Base-by-base conservation (phyloP, 2,329 filamentous ascomycete species). In the Sporothrix inflata region DNA sequence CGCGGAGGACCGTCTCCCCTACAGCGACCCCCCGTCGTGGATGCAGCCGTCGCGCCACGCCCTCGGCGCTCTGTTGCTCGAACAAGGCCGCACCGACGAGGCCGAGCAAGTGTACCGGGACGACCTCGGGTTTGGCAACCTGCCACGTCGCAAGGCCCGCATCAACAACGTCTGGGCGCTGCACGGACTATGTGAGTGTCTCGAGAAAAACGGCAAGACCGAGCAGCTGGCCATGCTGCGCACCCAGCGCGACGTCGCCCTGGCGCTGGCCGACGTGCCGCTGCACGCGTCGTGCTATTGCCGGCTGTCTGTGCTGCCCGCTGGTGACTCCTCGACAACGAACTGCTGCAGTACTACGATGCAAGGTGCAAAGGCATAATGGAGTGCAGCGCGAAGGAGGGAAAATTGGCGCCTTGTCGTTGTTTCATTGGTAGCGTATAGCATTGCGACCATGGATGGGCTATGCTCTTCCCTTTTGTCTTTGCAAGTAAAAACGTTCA, bases 81-180 rank as follows among this genome's bases (percentile, higher is more conserved):
- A 89, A 75, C 86, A 87, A 75, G 84, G 83, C 0, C 77, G 77
- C 34, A 77, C 85, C 0, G 82, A 84, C 72, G 78, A 83, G 51
- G 84, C 85, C 4, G 79, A 78, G 7, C 78, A 75, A 16, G 82
- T 83, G 5, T 86, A 86, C 73, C 77, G 77, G 47, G 83, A 83
- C 21, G 84, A 86, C 75, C 76, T 86, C 51, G 85, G 84, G 0
- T 75, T 85, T 27, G 82, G 84, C 47, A 84, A 83, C 2, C 76
- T 89, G 12, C 85, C 87, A 1, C 81, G 88, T 57, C 83, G 86
- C 9, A 79, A 84, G 66, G 84, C 84, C 74, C 87, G 89, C 80
- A 86, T 84, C 38, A 87, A 88, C 72, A 90, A 90, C 76, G 83
- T 90, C 0, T 90, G 87, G 87, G 84, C 87, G 40, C 76, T 90